Base-by-base conservation (phyloP, 139 green algal genomes). In the Picochlorum sp. region DNA sequence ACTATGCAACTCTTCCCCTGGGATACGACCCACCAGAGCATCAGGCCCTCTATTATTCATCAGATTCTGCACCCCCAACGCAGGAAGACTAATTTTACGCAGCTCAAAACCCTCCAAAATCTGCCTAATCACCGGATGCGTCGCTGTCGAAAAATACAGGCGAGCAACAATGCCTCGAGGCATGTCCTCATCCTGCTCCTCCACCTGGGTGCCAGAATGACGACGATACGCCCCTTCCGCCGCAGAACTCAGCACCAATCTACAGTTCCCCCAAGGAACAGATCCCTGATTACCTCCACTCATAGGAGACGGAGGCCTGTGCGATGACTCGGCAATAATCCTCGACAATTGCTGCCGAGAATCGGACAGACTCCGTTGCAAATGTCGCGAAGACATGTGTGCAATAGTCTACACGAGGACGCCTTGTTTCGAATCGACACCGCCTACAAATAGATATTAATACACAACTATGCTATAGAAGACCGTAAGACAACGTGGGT, bases 11-110 rank as follows among this genome's bases (percentile, higher is more conserved):
- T 54, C 16, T 38, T 78, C 66, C 8, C 71, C 71, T 23, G 71
- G 71, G n/a, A 78, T 78, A 3, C 47, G 31, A 18, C 71, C 71
- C 20, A 78, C 61, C 3, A 78, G 44, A 13, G 58, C 71, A 63
- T 78, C 71, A 6, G 71, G 71, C 18, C 71, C 71, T 66, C 66
- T 57, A 31, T 61, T 63, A 67, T 78, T 78, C 4, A 70, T 62
- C 3, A 78, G 14, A 6, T 71, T 57, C 37, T 78, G 71, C 2
- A 78, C 51, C 14, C 58, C 71, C 11, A 78, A 18, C 1, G 71
- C 65, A 4, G 60, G 59, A 5, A 78, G 41, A 49, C 49, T 57
- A 11, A 63, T n/a, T n/a, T 63, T 20, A 11, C n/a, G 57, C 37
- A 62, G 1, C 21, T 55, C 13, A 20, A 57, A 55, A 20, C 13